phyloP scores from a whole-genome alignment of 164 flowering plant species.

The Stephania yunnanensis region DNA sequence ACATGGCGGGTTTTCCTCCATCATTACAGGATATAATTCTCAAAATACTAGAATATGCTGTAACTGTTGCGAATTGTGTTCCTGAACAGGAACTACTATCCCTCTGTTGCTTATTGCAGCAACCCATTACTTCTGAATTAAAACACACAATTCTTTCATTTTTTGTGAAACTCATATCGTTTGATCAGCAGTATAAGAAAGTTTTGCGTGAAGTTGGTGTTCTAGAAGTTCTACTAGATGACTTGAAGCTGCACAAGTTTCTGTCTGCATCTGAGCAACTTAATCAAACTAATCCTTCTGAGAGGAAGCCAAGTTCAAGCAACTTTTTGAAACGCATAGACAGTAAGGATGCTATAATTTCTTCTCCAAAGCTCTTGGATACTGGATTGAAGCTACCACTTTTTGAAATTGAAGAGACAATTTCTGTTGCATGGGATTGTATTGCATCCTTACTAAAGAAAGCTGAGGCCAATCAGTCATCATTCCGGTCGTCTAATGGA shows the following conservation, averaged over 20 bases:
- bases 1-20: slow-evolving; percentile 85
- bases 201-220: slow-evolving; percentile 96
- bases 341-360: slow-evolving; percentile 67
- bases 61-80: slow-evolving; percentile 93
- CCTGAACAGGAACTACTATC: slow-evolving; percentile 98
- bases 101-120: slow-evolving; percentile 93
- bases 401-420: slow-evolving; percentile 75
- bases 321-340: slow-evolving; percentile 84
- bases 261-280: slow-evolving; percentile 61
- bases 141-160: slow-evolving; percentile 87
- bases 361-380: slow-evolving; percentile 78
- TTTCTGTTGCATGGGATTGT: slow-evolving; percentile 91
- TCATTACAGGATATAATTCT: slow-evolving; percentile 82
- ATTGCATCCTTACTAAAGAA: slow-evolving; percentile 75
- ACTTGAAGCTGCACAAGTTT: slow-evolving; percentile 79
- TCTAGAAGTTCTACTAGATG: slow-evolving; percentile 86
- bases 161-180: slow-evolving; percentile 92
- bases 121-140: slow-evolving; percentile 71
- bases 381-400: slow-evolving; percentile 71
- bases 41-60: slow-evolving; percentile 98
- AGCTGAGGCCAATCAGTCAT: slow-evolving; percentile 81
- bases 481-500: slow-evolving; percentile 77
- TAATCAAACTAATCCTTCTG: slow-evolving; percentile 32
- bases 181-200: slow-evolving; percentile 97
- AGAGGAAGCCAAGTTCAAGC: slow-evolving; percentile 57